phyloP scores from a whole-genome alignment of 768 basidiomycete species.

The Agrocybe pediades region DNA sequence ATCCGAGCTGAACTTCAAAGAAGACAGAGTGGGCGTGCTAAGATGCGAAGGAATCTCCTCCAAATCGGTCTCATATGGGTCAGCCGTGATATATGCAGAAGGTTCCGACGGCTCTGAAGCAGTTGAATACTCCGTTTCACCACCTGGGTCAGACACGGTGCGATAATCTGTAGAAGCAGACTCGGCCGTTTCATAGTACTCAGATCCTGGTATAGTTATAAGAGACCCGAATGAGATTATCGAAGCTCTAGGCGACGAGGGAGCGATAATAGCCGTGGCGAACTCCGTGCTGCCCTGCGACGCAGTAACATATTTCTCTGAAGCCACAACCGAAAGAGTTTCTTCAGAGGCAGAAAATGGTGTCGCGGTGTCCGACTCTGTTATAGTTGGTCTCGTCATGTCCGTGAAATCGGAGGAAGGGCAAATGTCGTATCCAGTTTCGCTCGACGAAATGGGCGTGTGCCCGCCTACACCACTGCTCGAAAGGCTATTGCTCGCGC shows the following conservation, averaged over 20 bases:
- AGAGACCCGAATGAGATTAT: conserved; percentile 33
- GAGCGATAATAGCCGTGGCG: conserved; percentile 31
- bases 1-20: conserved; percentile 26
- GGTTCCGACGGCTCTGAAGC: conserved; percentile 32
- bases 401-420: conserved; percentile 52
- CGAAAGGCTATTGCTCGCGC: conserved; percentile 9
- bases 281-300: conserved; percentile 58
- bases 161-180: conserved; percentile 42
- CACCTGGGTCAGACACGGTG: conserved; percentile 43
- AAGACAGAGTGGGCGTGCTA: conserved; percentile 42
- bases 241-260: conserved; percentile 32
- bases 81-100: conserved; percentile 54
- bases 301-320: conserved; percentile 43
- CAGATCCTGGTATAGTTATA: conserved; percentile 30
- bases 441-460: conserved; percentile 41
- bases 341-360: conserved; percentile 34
- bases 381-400: conserved; percentile 33
- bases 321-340: conserved; percentile 33
- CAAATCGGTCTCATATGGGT: conserved; percentile 39
- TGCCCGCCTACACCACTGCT: conserved; percentile 21
- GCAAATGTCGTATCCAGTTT: conserved; percentile 57
- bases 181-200: conserved; percentile 50
- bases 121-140: conserved; percentile 34
- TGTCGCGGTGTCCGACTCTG: conserved; percentile 32
- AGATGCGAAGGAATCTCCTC: conserved; percentile 43